These are phyloP conservation scores for Nannizziopsis barbatae DNA, from an alignment of 2,329 filamentous ascomycete genomes.

Conservation along the genomic window DNA sequence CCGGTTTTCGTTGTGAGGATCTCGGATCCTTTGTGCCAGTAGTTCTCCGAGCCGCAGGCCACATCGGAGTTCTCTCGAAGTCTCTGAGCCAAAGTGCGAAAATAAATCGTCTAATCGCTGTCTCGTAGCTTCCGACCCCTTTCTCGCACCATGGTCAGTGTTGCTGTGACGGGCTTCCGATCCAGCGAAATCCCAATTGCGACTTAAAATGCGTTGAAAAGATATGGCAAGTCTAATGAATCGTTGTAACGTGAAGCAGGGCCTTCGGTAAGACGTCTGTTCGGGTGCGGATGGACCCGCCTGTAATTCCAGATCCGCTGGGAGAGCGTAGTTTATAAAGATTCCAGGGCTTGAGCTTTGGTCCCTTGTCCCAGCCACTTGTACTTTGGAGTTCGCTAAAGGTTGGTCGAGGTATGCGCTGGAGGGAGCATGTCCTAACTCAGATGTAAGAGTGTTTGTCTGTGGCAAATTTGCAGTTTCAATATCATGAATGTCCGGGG, in stretches of 20 bases:
- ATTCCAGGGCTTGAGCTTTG: too few species aligned
- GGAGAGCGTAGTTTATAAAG: neutral
- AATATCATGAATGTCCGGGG: too few species aligned
- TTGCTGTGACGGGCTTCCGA: neutral
- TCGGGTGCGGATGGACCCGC: neutral
- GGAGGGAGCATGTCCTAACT: too few species aligned
- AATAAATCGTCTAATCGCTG: conserved; percentile 28
- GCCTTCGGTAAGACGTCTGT: conserved; percentile 13
- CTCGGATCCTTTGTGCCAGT: conserved; percentile 29
- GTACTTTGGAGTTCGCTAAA: too few species aligned
- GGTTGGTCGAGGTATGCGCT: too few species aligned
- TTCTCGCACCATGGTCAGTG: conserved; percentile 12
- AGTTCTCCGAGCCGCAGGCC: conserved; percentile 35
- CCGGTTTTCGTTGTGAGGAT: neutral
- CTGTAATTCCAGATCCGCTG: neutral
- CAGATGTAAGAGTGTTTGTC: too few species aligned
- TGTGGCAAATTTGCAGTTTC: too few species aligned
- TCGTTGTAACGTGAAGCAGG: conserved; percentile 23
- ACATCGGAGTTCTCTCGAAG: conserved; percentile 31
- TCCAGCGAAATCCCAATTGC: conserved; percentile 2
- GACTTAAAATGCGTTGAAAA: conserved; percentile 25
- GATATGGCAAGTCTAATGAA: conserved; percentile 31
- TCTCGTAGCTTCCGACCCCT: conserved; percentile 20
- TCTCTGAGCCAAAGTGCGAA: conserved; percentile 28
- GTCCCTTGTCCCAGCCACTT: too few species aligned